Evolutionary conservation across 139 green algal genomes (phyloP), one percentile per base, ranked within the genome.

Genomic region (Volvox africanus): DNA sequence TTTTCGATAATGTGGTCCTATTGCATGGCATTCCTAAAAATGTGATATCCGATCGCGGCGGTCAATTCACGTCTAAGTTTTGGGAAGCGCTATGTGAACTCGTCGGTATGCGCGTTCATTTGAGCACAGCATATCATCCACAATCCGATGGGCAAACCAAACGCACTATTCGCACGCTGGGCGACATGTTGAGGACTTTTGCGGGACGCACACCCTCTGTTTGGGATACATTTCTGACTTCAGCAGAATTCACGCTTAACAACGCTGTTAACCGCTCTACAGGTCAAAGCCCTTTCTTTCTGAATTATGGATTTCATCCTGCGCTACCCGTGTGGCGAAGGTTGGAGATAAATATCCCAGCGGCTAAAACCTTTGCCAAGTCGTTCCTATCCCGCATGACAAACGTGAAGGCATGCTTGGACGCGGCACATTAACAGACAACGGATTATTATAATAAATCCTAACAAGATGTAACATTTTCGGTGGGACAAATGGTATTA

Each of bases 181-280:
- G 61, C 20, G 81, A 76, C 18, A 87, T 76, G 81, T 18, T 87
- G 61, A 26, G 81, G 0, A 87, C 44, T 20, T 87, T 37, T 33
- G 61, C 30, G 30, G 81, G 61, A 26, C 17, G n/a, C 18, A 32
- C 50, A 19, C 81, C 61, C 0, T 11, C 9, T 17, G 21, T 5
- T 30, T 87, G 81, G n/a, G n/a, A n/a, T n/a, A 61, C 35, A 0
- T 76, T 30, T 36, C 32, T 84, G 37, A 68, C 79, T 67, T 36
- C 79, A 36, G 79, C 79, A 20, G 79, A 84, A 36, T 87, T 87
- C 13, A 55, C 81, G 2, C 75, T 87, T 20, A 87, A 87, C 61
- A 87, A 87, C 16, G 61, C 81, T 32, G 16, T 71, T 18, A 87
- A 87, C 50, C 81, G 81, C 0, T 77, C 61, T 1, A 75, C 55